Conservation (phyloP, 345 rosid genomes). For the Boechera stricta region DNA sequence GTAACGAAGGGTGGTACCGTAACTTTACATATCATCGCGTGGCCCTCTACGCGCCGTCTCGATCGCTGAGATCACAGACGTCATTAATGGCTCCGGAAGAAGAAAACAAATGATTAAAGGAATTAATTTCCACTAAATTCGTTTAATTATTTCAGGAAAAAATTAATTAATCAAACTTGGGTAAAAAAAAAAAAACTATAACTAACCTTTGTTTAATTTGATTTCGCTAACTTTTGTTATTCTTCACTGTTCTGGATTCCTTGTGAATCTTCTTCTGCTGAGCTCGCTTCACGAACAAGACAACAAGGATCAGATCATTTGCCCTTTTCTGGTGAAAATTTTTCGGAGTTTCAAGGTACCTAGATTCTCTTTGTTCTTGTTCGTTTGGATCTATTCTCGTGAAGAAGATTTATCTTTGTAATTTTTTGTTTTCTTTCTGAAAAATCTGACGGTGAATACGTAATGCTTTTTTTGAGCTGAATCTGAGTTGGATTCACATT, state of each 20-base stretch:
- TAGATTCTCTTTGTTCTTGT: neutral
- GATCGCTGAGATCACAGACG: conserved; percentile 1
- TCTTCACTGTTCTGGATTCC: conserved; percentile 4
- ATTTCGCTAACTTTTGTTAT: neutral
- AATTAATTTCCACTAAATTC: neutral
- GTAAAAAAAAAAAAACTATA: neutral
- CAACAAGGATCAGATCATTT: conserved; percentile 7
- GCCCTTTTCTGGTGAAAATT: conserved; percentile 4
- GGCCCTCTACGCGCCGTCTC: conserved; percentile 25
- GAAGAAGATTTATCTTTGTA: neutral
- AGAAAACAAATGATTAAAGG: neutral
- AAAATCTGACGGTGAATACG: conserved; percentile 15
- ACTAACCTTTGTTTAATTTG: conserved; percentile 12
- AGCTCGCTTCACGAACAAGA: conserved; percentile 29
- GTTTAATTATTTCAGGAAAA: neutral
- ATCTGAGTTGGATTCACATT: conserved; percentile 21
- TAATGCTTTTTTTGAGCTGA: conserved; percentile 18
- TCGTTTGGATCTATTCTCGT: conserved; percentile 33
- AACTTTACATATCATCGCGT: neutral
- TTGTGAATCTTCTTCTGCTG: neutral
- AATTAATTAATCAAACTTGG: neutral
- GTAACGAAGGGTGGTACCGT: neutral
- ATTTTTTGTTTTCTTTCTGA: neutral
- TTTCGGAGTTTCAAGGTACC: conserved; percentile 6
- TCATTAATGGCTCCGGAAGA: conserved; percentile 17